Conservation (phyloP, 306 rosid species). For the Vigna radiata region DNA sequence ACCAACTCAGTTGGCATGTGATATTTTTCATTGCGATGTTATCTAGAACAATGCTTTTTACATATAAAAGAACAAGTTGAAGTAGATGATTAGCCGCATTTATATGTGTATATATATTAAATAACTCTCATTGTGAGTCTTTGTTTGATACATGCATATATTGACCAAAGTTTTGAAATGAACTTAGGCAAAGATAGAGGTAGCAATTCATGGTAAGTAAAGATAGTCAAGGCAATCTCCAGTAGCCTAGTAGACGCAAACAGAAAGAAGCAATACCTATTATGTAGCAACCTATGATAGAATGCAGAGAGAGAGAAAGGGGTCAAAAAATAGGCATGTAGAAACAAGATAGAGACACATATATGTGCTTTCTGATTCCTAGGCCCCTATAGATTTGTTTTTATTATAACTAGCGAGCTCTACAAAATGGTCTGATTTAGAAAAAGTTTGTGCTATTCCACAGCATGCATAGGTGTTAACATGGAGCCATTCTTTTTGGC, state of each 20-base stretch:
- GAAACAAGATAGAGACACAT: slow-evolving; percentile 39
- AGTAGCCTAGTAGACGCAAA: slow-evolving; percentile 42
- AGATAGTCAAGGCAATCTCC: slow-evolving; percentile 46
- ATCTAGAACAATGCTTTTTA: no score
- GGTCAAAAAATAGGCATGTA: slow-evolving; percentile 21
- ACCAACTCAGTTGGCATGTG: no score
- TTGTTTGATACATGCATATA: no score
- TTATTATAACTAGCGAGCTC: not conserved
- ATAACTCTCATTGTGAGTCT: no score
- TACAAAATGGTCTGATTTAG: slow-evolving; percentile 21
- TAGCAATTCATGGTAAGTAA: slow-evolving; percentile 40
- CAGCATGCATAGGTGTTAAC: slow-evolving; percentile 15
- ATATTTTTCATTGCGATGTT: no score
- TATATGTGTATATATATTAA: no score
- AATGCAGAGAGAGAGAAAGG: slow-evolving; percentile 17
- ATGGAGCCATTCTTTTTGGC: slow-evolving; percentile 23
- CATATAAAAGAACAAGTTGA: no score
- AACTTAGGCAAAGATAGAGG: not conserved
- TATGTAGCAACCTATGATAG: slow-evolving; percentile 39
- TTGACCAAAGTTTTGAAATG: not conserved
- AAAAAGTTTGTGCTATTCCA: slow-evolving; percentile 36
- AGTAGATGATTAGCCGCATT: no score
- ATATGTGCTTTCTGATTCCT: slow-evolving; percentile 44
- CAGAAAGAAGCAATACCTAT: slow-evolving; percentile 42
- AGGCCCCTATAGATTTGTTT: slow-evolving; percentile 41